Conservation (phyloP, 2,329 filamentous ascomycete genomes). For the Bipolaris cookei region DNA sequence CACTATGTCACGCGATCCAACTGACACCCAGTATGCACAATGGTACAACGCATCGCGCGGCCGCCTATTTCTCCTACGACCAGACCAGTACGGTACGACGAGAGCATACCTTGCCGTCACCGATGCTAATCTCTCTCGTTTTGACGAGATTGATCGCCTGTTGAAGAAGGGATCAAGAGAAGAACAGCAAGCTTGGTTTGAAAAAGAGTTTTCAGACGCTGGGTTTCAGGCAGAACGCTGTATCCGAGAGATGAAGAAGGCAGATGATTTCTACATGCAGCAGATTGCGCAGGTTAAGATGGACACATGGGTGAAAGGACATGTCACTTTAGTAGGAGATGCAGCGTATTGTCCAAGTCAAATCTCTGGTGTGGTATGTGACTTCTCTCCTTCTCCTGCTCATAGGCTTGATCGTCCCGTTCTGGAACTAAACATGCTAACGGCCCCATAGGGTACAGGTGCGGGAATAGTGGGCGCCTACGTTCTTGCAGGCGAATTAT, state of each 20-base stretch:
- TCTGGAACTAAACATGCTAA: conserved; percentile 3
- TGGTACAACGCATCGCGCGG: conserved; percentile 37
- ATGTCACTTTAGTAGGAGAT: conserved; percentile 51
- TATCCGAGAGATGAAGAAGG: conserved; percentile 48
- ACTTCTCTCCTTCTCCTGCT: too few relatives aligned
- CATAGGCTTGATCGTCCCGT: not conserved
- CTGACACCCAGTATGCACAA: conserved; percentile 32
- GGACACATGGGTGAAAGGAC: conserved; percentile 47
- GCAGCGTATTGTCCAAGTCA: conserved; percentile 49
- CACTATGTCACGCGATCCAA: conserved; percentile 31
- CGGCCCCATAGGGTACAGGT: conserved; percentile 30
- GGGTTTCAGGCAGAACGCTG: conserved; percentile 50
- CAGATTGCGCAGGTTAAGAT: conserved; percentile 51
- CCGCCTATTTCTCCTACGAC: conserved; percentile 30
- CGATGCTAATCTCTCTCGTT: conserved; percentile 26
- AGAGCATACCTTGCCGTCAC: conserved; percentile 27
- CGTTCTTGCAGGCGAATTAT: conserved; percentile 48
- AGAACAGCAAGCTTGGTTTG: conserved; percentile 35
- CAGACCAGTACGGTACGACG: conserved; percentile 31
- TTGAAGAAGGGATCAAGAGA: conserved; percentile 19
- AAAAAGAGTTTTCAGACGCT: conserved; percentile 41
- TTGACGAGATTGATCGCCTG: conserved; percentile 24
- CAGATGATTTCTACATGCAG: conserved; percentile 55
- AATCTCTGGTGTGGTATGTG: conserved; percentile 36
- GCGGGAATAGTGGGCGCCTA: conserved; percentile 50